Evolutionary conservation across 345 rosid genomes (phyloP).

Genomic region (Lepidium africanum): DNA sequence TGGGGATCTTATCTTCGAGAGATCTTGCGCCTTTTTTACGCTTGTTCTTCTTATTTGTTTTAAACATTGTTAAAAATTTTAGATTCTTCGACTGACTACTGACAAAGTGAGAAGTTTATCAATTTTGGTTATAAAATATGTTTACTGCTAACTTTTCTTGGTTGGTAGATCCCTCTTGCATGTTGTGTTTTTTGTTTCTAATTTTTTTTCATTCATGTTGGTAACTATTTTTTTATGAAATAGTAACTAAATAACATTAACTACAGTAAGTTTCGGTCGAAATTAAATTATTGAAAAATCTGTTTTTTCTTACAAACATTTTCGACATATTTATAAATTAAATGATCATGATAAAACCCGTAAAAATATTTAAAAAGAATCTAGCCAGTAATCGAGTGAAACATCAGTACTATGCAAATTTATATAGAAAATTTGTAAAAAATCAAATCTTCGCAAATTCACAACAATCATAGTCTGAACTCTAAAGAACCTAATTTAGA

Average conservation of each 20-base stretch:
- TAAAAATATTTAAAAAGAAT: too few relatives aligned
- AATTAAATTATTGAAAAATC: too few relatives aligned
- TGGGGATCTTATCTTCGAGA: conserved; percentile 17
- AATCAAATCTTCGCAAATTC: too few relatives aligned
- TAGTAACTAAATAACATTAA: not conserved
- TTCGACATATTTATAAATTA: too few relatives aligned
- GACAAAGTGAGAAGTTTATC: conserved; percentile 3
- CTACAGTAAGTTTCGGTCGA: too few relatives aligned
- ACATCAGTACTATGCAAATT: too few relatives aligned
- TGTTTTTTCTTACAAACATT: too few relatives aligned
- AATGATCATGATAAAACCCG: too few relatives aligned
- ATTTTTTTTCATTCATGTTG: not conserved
- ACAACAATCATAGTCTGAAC: too few relatives aligned
- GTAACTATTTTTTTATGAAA: not conserved
- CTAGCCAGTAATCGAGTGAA: too few relatives aligned
- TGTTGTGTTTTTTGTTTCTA: not conserved
- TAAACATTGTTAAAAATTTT: not conserved
- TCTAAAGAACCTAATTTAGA: too few relatives aligned
- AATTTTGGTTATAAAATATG: not conserved
- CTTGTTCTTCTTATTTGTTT: conserved; percentile 8
- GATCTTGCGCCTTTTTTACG: conserved; percentile 29
- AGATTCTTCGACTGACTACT: conserved; percentile 10
- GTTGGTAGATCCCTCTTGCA: not conserved
- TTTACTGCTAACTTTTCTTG: not conserved
- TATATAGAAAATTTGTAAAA: too few relatives aligned